Base-by-base conservation (phyloP, 129 eudicot genomes). In the Arctium lappa region DNA sequence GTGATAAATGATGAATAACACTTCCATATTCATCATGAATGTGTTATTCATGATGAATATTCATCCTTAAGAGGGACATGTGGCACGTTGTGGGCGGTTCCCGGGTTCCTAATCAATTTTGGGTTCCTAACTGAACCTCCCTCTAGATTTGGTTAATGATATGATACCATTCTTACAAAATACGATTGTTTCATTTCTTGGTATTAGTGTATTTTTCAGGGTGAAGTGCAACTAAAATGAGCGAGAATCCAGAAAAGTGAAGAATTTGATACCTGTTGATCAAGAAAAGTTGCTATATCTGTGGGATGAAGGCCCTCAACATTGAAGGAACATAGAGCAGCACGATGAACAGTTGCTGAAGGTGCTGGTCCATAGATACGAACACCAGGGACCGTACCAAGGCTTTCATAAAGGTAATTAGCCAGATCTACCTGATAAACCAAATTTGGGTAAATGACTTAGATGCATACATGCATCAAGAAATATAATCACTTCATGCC, bases 321-420 rank as follows among this genome's bases (percentile, higher is more conserved):
- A 78, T 96, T 96, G 82, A 96, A 96, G 44, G 98, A 91, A 82
- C 98, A 96, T 60, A 96, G 85, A 75, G 99, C 97, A 33, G 95
- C 97, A 42, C 99, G 97, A 48, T 72, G 73, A 50, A 91, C 91
- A 5, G 88, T 85, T 69, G 84, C 72, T 60, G 99, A 96, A 82
- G 99, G 98, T 31, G 88, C 77, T 6, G 99, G 99, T 40, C 99
- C 99, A 86, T 93, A 96, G 77, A 96, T 89, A 62, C 92, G 94
- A 39, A 93, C 90, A 76, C 88, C 86, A 3, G 98, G 91, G 44
- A 96, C 79, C 44, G 87, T 82, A 18, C 36, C 36, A 36, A 96
- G 92, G 37, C 85, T 90, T 38, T 86, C 91, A 70, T 96, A 91
- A 10, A 96, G 88, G 80, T 93, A 90, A 70, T 90, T 91, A 72